Evolutionary conservation across 768 basidiomycete genomes (phyloP).

Genomic region (Rhizopogon sp.): DNA sequence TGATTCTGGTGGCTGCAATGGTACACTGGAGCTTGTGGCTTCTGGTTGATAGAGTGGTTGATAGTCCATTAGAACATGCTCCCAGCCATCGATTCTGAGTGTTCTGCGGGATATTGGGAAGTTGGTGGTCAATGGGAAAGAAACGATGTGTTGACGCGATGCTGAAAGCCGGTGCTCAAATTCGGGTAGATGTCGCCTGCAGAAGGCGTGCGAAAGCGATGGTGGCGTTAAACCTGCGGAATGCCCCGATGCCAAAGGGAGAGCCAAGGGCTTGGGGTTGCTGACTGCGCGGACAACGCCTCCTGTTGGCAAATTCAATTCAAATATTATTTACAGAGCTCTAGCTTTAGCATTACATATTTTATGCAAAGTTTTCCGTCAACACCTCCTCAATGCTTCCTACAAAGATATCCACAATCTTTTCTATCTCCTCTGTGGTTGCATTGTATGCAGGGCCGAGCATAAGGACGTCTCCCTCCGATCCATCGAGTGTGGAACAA

Average conservation of each 20-base stretch:
- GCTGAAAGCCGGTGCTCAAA: slow-evolving; percentile 14
- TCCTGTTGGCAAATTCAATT: not conserved
- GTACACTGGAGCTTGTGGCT: slow-evolving; percentile 63
- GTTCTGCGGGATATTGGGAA: slow-evolving; percentile 15
- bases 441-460: slow-evolving; percentile 81
- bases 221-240: slow-evolving; percentile 4
- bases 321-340: no score
- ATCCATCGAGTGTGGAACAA: slow-evolving; percentile 64
- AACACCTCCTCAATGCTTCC: slow-evolving; percentile 62
- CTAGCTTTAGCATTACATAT: not conserved
- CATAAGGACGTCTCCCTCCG: slow-evolving; percentile 66
- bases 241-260: not conserved
- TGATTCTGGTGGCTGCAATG: slow-evolving; percentile 40
- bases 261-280: slow-evolving; percentile 1
- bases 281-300: not conserved
- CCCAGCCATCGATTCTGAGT: slow-evolving; percentile 74
- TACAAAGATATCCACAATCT: slow-evolving; percentile 64
- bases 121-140: slow-evolving; percentile 21
- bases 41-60: slow-evolving; percentile 66
- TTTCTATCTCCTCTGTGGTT: slow-evolving; percentile 61
- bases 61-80: slow-evolving; percentile 88
- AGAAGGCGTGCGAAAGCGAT: slow-evolving; percentile 26
- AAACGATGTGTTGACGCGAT: slow-evolving; percentile 7
- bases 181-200: slow-evolving; percentile 11
- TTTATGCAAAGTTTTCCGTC: slow-evolving; percentile 25